Base-by-base conservation (phyloP, 2,329 filamentous ascomycete genomes). In the Aspergillus thermomutatus region DNA sequence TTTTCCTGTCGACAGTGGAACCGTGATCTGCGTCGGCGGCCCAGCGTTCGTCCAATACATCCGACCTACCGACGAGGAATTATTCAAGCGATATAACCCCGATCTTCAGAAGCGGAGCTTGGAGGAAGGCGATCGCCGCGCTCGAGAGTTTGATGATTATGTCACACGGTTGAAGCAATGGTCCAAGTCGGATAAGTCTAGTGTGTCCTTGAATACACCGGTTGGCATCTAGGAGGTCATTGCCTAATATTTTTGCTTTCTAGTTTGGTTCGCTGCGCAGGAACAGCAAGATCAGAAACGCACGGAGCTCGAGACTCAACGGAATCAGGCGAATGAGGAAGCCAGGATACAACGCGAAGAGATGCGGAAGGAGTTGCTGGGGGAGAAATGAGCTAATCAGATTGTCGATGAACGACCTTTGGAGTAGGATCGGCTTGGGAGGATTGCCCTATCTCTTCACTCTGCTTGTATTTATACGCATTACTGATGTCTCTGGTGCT, bases 131-230 rank as follows among this genome's bases (percentile, higher is more conserved):
- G 82, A 88, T 56, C 85, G 89, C 72, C 84, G 84, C 58, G 86
- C 94, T 69, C 83, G 92, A 74, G 92, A 97, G 57, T 96, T 96
- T 66, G 90, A 97, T 70, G 84, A 92, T 55, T 97, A 96, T 69
- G 89, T 97, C 27, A 83, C 71, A 50, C 86, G 87, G 66, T 76
- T 99, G 71, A 97, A 96, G 81, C 85, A 93, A 66, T 91, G 92
- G 73, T 90, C 91, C 26, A 95, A 92, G 78, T 94, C 89, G 14
- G 88, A 96, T 70, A 96, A 93, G 78, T 90, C 90, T 46, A 96
- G 92, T 96, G 81, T 59, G 72, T 70, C 27, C 31, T 14, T 23
- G 23, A 28, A 27, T 31, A 37, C 31, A 7, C 31, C 31, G 14
- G 31, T 37, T 37, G 31, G 14, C 31, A 17, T 37, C 5, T 37